A percentile compares a stretch with the other conserved stretches of the same genome.
Evolutionary conservation across 306 rosid genomes (phyloP).

Genomic region (Pueraria montana): DNA sequence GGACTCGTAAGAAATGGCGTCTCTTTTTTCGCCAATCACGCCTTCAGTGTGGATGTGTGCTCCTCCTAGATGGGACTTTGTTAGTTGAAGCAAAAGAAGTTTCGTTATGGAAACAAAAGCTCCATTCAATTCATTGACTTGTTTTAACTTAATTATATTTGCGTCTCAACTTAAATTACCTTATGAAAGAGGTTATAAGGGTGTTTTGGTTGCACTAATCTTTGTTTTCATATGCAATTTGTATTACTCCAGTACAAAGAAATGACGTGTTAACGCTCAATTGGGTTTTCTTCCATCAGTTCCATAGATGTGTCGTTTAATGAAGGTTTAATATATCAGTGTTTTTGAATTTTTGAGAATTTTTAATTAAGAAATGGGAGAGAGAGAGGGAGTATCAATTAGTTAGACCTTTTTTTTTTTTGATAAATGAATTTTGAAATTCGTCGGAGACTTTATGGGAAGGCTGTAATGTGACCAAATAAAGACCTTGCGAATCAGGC

Average conservation of each 20-base stretch:
- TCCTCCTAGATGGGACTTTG: neutral
- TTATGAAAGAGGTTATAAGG: too few species aligned
- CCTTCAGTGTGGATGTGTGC: constrained; percentile 22
- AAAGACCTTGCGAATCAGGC: neutral
- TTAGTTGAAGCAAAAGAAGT: neutral
- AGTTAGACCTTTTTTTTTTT: too few species aligned
- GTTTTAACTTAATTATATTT: neutral
- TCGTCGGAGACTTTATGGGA: neutral
- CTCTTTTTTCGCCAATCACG: constrained; percentile 57
- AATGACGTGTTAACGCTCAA: too few species aligned
- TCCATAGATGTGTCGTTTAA: too few species aligned
- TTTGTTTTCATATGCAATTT: too few species aligned
- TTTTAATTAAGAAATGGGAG: too few species aligned
- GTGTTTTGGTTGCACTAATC: too few species aligned
- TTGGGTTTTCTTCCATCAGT: too few species aligned
- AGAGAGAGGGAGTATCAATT: too few species aligned
- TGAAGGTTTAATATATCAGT: too few species aligned
- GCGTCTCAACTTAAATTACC: neutral
- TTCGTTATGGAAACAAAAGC: neutral
- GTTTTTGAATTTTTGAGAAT: too few species aligned
- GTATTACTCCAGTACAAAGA: too few species aligned
- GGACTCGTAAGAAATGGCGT: neutral
- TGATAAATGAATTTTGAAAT: neutral
- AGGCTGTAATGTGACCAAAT: neutral
- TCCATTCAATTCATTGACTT: neutral